Percentiles rank a stretch among this genome's conserved stretches.
These are phyloP conservation scores for Boletus huronensis DNA, from an alignment of 768 basidiomycete genomes.

Conservation along the genomic window DNA sequence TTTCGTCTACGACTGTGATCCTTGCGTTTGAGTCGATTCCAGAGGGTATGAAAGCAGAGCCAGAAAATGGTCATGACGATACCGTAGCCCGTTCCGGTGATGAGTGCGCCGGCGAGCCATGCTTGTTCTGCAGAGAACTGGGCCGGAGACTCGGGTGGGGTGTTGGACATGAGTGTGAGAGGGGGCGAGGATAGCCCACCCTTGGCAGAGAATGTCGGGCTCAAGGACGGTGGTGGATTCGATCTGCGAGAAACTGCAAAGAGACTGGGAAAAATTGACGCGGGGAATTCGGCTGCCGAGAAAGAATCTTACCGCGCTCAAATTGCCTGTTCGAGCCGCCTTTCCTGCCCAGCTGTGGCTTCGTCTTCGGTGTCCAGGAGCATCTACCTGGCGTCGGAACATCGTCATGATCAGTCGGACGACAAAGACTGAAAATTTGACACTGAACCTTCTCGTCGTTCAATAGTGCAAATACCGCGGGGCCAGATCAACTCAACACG, in stretches of 20 bases:
- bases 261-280: not conserved
- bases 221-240: not conserved
- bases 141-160: slow-evolving; percentile 14
- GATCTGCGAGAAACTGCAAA: too few species aligned
- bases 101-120: slow-evolving; percentile 27
- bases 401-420: not conserved
- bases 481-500: too few species aligned
- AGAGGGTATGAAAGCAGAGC: slow-evolving; percentile 22
- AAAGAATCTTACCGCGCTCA: not conserved
- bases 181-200: slow-evolving; percentile 1
- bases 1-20: slow-evolving; percentile 15
- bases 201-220: not conserved
- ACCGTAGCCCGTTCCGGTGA: slow-evolving; percentile 28
- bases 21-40: slow-evolving; percentile 15
- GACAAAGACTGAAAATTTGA: not conserved
- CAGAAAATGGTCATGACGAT: slow-evolving; percentile 24
- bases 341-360: not conserved
- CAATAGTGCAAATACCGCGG: too few species aligned
- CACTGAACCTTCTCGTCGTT: not conserved
- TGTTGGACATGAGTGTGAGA: slow-evolving; percentile 16
- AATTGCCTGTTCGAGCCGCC: not conserved
- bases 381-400: not conserved
- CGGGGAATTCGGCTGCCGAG: not conserved
- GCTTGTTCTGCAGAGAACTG: slow-evolving; percentile 25
- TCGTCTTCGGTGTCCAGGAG: not conserved